Evolutionary conservation across 202 grass and related monocot species (phyloP), one percentile per base, ranked within the genome.

Genomic region (Brachypodium distachyon): DNA sequence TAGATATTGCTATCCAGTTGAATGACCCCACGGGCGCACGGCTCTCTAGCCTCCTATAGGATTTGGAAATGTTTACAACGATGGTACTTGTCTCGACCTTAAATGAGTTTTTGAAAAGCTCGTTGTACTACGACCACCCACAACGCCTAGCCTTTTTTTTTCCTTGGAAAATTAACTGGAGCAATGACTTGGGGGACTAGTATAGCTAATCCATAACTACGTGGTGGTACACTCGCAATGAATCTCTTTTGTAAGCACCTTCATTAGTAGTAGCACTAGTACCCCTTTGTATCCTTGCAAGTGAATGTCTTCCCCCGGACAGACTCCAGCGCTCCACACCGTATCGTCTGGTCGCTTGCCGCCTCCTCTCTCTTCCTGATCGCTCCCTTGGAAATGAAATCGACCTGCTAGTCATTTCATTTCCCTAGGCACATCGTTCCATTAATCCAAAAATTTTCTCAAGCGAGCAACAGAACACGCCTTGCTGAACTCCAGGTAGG

Each of bases 231-330:
- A 31, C 13, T 21, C 62, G 26, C 36, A 60, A 42, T 76, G 83
- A 84, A 84, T 47, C 56, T 40, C 7, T 7, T n/a, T 7, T 61
- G 81, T 49, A 16, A 33, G 61, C 63, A 78, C 56, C n/a, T 63
- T 52, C 49, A 29, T 80, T 80, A 80, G 65, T 72, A 46, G n/a
- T n/a, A n/a, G 31, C 31, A 1, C 48, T 51, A 9, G 7, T 22
- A 52, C 34, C 5, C 18, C 18, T 26, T 61, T 57, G 76, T 84
- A 55, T 56, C 2, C 3, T 88, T 84, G 86, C 70, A 76, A 69
- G 70, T 81, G 60, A 84, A 80, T 71, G 73, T 38, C 25, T 57
- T 69, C 44, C 37, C 61, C 49, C 17, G 47, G 75, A 66, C 59
- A 74, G 58, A 48, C 32, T 70, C 22, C 54, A 47, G 61, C 25